These are phyloP conservation scores for Coemansia sp. DNA, from an alignment of 192 early-diverging fungal genomes.

Conservation along the genomic window DNA sequence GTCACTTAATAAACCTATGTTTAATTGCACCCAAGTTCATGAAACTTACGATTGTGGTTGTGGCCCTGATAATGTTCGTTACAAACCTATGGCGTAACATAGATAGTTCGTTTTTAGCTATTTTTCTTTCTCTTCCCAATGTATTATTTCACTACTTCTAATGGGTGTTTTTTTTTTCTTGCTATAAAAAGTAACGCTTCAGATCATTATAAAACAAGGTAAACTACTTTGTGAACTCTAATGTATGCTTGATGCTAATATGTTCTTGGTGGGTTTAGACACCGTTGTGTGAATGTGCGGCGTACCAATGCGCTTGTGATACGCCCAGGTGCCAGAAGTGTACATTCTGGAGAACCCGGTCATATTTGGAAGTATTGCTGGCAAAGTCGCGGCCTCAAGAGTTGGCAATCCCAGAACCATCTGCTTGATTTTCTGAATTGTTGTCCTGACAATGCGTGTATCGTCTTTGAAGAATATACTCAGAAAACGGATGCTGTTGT, in stretches of 20 bases:
- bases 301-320: not conserved
- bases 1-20: conserved; percentile 73
- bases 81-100: conserved; percentile 24
- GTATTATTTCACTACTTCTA: not conserved
- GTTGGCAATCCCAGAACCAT: not conserved
- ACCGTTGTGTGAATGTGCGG: not conserved
- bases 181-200: not conserved
- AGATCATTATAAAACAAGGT: no score
- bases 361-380: not conserved
- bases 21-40: conserved; percentile 76
- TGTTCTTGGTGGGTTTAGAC: not conserved
- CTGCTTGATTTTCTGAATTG: not conserved
- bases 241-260: not conserved
- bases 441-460: not conserved
- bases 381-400: not conserved
- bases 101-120: not conserved
- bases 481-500: not conserved
- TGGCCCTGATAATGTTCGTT: conserved; percentile 48
- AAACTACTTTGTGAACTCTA: not conserved
- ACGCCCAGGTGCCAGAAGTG: not conserved
- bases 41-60: conserved; percentile 90
- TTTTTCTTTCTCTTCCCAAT: not conserved
- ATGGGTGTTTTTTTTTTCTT: not conserved
- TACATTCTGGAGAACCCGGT: not conserved
- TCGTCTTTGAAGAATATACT: not conserved